Base-by-base conservation (phyloP, 1,284 basidiomycete species). In the Schizopora paradoxa region DNA sequence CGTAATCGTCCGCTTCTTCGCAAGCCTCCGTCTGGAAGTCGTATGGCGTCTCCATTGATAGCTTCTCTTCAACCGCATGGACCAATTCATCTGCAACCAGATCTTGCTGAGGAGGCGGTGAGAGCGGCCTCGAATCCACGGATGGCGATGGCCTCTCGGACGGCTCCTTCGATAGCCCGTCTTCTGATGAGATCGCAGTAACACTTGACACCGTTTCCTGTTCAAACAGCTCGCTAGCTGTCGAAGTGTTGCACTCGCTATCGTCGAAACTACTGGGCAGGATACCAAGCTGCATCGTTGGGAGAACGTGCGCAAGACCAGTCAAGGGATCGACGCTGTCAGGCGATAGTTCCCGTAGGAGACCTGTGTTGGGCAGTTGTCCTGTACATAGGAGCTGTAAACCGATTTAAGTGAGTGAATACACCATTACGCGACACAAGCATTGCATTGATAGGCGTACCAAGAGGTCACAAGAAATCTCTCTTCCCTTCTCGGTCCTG, bases 351-450 rank as follows among this genome's bases (percentile, higher is more conserved):
- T 60, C 56, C 22, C 59, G 63, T 21, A 91, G 64, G 31, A 89
- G 59, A 1, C 61, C 66, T 0, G 83, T 82, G 58, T 89, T 87
- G 14, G 86, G 84, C 28, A 65, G 70, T 62, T 88, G 86, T 5
- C 86, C 86, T 0, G 86, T 89, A 58, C 87, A 89, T 1, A 84
- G 66, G 11, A 90, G 70, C 81, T 86, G 44, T 6, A 23, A 34
- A 41, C 27, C n/a, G n/a, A n/a, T n/a, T n/a, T n/a, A n/a, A n/a
- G n/a, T n/a, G n/a, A n/a, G n/a, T n/a, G n/a, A 28, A 39, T 44
- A 35, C n/a, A 25, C 25, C 4, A 6, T 29, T 10, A 23, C n/a
- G n/a, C n/a, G 14, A 14, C 5, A 35, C 27, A 10, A 41, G n/a
- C n/a, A n/a, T 16, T 13, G 28, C 19, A 32, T 23, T 13, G 8